Percentiles rank a stretch among this genome's conserved stretches.
Evolutionary conservation across 106 monocot genomes (phyloP).

Genomic region (Phalaenopsis equestris): DNA sequence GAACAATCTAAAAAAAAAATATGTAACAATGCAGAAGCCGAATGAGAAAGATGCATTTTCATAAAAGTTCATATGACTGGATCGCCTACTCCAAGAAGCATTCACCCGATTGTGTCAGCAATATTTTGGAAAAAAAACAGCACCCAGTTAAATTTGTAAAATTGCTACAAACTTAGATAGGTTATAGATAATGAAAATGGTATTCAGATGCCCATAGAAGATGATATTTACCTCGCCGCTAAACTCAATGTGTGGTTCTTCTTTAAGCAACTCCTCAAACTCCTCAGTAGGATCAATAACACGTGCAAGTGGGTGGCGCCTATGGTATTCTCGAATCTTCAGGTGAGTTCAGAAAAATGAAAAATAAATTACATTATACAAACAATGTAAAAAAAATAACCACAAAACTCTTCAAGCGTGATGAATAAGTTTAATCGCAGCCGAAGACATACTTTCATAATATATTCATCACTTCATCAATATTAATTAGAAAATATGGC

Average conservation of each 20-base stretch:
- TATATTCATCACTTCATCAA: background rate
- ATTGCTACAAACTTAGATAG: background rate
- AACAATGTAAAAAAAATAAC: background rate
- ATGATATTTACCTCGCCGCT: constrained; percentile 74
- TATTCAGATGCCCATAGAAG: background rate
- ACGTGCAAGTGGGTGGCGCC: constrained; percentile 60
- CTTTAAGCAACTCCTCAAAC: constrained; percentile 83
- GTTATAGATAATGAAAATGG: background rate
- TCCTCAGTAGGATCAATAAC: constrained; percentile 65
- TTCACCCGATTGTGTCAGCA: background rate
- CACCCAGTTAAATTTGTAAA: background rate
- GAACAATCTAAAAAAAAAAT: background rate
- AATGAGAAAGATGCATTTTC: background rate
- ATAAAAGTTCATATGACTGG: background rate
- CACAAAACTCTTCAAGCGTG: background rate
- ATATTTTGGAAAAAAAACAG: background rate
- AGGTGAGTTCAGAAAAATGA: constrained; percentile 4
- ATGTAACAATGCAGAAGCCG: background rate
- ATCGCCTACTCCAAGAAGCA: background rate
- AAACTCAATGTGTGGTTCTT: constrained; percentile 80
- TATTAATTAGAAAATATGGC: background rate
- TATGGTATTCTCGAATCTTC: constrained; percentile 94
- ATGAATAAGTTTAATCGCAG: background rate
- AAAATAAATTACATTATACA: background rate
- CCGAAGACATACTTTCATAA: background rate